phyloP scores from a whole-genome alignment of 768 basidiomycete species.

The Phanerodontia chrysosporium region DNA sequence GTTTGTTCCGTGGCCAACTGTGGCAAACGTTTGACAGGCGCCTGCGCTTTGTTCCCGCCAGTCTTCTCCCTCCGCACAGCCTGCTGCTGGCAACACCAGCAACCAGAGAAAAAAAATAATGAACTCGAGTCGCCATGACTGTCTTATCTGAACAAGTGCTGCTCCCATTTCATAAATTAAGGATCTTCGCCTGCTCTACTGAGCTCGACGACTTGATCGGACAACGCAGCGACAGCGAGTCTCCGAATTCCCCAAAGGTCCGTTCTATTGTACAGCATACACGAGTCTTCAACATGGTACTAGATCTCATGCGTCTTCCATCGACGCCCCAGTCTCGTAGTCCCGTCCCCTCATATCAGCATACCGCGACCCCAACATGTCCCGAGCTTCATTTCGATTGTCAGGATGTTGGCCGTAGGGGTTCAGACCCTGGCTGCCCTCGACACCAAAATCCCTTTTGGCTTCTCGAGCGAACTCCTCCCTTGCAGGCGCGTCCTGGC shows the following conservation, averaged over 20 bases:
- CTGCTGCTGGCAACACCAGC: neutral
- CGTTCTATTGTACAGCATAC: neutral
- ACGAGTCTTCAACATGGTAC: neutral
- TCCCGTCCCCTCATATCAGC: slow-evolving; percentile 17
- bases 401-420: slow-evolving; percentile 23
- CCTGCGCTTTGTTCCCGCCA: neutral
- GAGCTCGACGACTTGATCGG: no score
- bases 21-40: slow-evolving; percentile 2
- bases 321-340: slow-evolving; percentile 20
- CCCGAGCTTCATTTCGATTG: slow-evolving; percentile 14
- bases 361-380: slow-evolving; percentile 17
- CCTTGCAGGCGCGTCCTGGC: slow-evolving; percentile 18
- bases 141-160: neutral
- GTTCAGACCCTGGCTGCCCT: slow-evolving; percentile 15
- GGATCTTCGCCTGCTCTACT: neutral
- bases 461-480: slow-evolving; percentile 20
- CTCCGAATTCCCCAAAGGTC: neutral
- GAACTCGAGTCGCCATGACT: no score
- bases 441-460: slow-evolving; percentile 18
- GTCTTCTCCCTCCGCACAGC: neutral
- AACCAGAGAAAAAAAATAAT: no score
- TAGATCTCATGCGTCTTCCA: slow-evolving; percentile 5
- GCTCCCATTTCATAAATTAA: neutral
- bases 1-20: slow-evolving; percentile 13
- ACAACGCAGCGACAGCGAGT: no score